Base-by-base conservation (phyloP, 129 eudicot species). In the Artemisia annua region DNA sequence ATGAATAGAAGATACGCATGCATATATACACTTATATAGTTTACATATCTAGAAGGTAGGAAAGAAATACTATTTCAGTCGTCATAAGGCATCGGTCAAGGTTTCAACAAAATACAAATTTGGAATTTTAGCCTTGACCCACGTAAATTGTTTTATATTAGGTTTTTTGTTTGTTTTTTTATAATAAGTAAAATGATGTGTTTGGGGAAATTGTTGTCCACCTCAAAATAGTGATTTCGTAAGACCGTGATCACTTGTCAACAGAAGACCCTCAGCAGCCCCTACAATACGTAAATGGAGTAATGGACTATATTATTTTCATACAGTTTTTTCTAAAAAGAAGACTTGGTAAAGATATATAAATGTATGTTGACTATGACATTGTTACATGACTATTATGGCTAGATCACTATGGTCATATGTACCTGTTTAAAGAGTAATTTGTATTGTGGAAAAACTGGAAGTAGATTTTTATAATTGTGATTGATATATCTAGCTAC, bases 111-210 rank as follows among this genome's bases (percentile, higher is more conserved):
- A 78, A 78, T 71, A 71, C 82, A 78, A 56, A 24, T 54, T 51
- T 43, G 64, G 77, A 78, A 71, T 71, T 16, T 69, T 11, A 50
- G 48, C 35, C 46, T 76, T 68, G 70, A 77, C 80, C 80, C 80
- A 76, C 80, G 63, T 66, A 55, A 18, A 15, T 61, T 55, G 7
- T 67, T 35, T 72, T 54, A 71, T 28, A 57, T 19, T 5, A 17
- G 19, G 12, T 65, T 7, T 52, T 26, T 50, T 15, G 44, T 30
- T 20, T n/a, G n/a, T n/a, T 65, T 5, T 35, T 35, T 35, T 3
- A 35, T 35, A 50, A 20, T 19, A 74, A 30, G 35, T 24, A 1
- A 76, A 58, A 6, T 35, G 44, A 57, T 49, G 80, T 67, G 69
- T 67, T 50, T 12, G 15, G 58, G 75, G 63, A 8, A 30, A 59